Conservation (phyloP, 805 yeast species). For the Yamadazyma akitaensis region DNA sequence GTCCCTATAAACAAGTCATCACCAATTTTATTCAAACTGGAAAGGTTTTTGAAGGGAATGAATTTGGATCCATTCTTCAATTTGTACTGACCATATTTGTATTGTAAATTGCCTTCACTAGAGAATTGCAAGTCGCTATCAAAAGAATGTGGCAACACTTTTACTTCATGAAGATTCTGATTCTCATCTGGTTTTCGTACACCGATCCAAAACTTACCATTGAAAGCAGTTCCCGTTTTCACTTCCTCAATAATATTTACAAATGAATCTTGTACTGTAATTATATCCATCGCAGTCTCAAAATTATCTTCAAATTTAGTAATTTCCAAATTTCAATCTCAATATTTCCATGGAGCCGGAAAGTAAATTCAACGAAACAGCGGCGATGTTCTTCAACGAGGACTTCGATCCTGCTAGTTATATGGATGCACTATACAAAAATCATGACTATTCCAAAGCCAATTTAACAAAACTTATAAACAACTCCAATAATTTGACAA, state of each 20-base stretch:
- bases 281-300: constrained; percentile 15
- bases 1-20: constrained; percentile 14
- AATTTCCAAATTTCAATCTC: not conserved
- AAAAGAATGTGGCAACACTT: constrained; percentile 1
- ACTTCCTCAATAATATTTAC: constrained; percentile 42
- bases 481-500: constrained; percentile 48
- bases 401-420: constrained; percentile 63
- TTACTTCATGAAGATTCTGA: constrained; percentile 4
- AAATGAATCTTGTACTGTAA: constrained; percentile 45
- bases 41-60: constrained; percentile 3
- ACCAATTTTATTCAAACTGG: constrained; percentile 8
- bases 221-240: constrained; percentile 12
- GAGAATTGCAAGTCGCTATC: not conserved
- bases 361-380: constrained; percentile 32
- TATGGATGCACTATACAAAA: constrained; percentile 57
- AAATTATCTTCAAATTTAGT: too few species aligned
- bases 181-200: constrained; percentile 22
- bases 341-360: not conserved
- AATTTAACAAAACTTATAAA: constrained; percentile 39
- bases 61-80: constrained; percentile 4
- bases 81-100: constrained; percentile 3
- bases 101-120: not conserved
- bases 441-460: constrained; percentile 17
- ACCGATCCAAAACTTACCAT: constrained; percentile 45
- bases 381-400: constrained; percentile 66